Evolutionary conservation across 371 early-diverging fungal species (phyloP).

Genomic region (Mycotypha africana): DNA sequence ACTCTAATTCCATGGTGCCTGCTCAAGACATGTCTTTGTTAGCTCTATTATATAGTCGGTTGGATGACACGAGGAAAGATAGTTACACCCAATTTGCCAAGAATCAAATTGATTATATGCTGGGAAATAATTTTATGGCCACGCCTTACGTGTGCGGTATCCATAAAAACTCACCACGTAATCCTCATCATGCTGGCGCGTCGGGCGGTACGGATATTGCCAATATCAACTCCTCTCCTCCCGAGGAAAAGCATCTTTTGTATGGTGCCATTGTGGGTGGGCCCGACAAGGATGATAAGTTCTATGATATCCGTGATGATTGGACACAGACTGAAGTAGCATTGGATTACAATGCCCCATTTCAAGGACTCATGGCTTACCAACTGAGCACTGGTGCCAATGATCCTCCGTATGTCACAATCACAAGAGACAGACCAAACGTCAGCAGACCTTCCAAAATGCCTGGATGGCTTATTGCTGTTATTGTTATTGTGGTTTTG

Average conservation of each 20-base stretch:
- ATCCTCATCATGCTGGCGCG: conserved; percentile 62
- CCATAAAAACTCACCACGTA: conserved; percentile 54
- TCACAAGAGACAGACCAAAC: conserved; percentile 31
- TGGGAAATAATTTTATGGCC: conserved; percentile 53
- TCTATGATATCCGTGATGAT: conserved; percentile 44
- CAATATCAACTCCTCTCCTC: conserved; percentile 38
- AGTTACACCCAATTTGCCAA: conserved; percentile 42
- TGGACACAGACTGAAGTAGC: conserved; percentile 54
- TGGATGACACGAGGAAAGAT: conserved; percentile 20
- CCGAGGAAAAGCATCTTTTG: conserved; percentile 30
- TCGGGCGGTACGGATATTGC: conserved; percentile 47
- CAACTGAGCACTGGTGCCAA: conserved; percentile 38
- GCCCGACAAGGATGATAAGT: conserved; percentile 50
- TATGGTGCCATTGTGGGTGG: conserved; percentile 64
- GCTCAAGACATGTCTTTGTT: conserved; percentile 37
- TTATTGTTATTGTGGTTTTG: conserved; percentile 35
- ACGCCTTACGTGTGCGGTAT: conserved; percentile 62
- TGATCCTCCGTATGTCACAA: conserved; percentile 53
- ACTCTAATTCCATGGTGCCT: conserved; percentile 44
- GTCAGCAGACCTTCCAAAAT: conserved; percentile 8
- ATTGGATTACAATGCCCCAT: conserved; percentile 63
- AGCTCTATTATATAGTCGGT: conserved; percentile 31
- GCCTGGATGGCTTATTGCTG: conserved; percentile 42
- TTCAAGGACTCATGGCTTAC: conserved; percentile 55
- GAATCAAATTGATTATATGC: conserved; percentile 47